These are phyloP conservation scores for Trichosporon coremiiforme DNA, from an alignment of 1,284 basidiomycete species.

Conservation along the genomic window DNA sequence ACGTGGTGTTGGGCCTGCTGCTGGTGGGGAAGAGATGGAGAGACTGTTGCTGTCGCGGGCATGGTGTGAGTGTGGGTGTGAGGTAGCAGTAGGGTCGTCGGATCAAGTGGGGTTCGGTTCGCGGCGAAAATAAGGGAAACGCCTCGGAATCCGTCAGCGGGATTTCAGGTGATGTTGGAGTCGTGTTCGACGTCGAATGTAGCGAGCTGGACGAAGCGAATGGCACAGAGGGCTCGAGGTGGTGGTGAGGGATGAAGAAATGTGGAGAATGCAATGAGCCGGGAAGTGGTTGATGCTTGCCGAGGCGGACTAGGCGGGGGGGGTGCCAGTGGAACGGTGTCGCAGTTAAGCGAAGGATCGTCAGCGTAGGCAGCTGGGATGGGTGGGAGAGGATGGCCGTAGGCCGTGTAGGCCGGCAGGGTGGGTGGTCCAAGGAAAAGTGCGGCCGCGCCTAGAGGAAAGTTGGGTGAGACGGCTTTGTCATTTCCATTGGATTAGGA, in stretches of 20 bases:
- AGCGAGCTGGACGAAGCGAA: not conserved
- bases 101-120: conserved; percentile 11
- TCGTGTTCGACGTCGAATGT: not conserved
- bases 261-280: not conserved
- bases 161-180: not conserved
- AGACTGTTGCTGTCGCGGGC: conserved; percentile 9
- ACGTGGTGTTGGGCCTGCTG: conserved; percentile 45
- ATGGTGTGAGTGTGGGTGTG: not conserved
- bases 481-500: conserved; percentile 13
- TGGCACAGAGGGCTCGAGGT: not conserved
- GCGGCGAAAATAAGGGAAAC: conserved; percentile 8
- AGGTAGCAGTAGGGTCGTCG: not conserved
- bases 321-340: not conserved
- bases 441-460: not conserved
- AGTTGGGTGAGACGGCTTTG: conserved; percentile 13
- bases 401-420: not conserved
- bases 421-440: not conserved
- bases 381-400: too few species aligned
- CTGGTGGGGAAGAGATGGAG: conserved; percentile 59
- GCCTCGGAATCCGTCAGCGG: not conserved
- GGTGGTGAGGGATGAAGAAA: not conserved
- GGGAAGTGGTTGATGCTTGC: conserved; percentile 3
- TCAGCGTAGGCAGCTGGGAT: not conserved
- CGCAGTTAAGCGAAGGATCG: conserved; percentile 11
- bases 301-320: not conserved